Evolutionary conservation across 768 basidiomycete genomes (phyloP), one percentile per base, ranked within the genome.

Genomic region (Termitomyces sp.): DNA sequence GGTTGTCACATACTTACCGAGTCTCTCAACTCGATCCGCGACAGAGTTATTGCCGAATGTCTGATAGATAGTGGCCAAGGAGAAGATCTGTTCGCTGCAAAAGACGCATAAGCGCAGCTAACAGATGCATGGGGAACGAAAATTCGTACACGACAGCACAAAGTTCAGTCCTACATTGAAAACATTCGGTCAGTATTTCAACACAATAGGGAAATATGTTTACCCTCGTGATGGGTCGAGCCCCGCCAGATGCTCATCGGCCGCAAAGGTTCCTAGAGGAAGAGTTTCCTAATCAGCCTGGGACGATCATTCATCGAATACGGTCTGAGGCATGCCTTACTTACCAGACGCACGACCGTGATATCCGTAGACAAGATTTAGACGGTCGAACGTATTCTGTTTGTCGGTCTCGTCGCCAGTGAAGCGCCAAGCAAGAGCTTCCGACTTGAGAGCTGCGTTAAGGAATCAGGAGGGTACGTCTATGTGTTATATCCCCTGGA

Each of bases 171-270:
- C 59, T 56, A 4, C 14, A 14, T 19, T 14, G n/a, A 45, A 8
- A 8, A 23, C 3, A 37, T n/a, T n/a, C 19, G 14, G 11, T 53
- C 11, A 45, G 25, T n/a, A 25, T n/a, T 34, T 25, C 21, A 51
- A 12, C 11, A 16, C 9, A n/a, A n/a, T 27, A 5, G 37, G 2
- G 19, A n/a, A 43, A 2, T 11, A 32, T 8, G 40, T 29, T 16
- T 51, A 74, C 75, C 76, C 76, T 40, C 76, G 67, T 25, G 75
- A 75, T 29, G 76, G 76, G 58, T 75, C 65, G n/a, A 76, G 66
- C 9, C 75, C 75, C 12, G 73, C 73, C 21, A 71, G 65, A 59
- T 77, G 76, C 48, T 76, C 76, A 56, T 77, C 75, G 0, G 74
- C 74, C 45, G 74, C 66, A 53, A 75, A 77, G 0, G 76, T 77